phyloP scores from a whole-genome alignment of 257 asterid species.

The Fraxinus anomala region DNA sequence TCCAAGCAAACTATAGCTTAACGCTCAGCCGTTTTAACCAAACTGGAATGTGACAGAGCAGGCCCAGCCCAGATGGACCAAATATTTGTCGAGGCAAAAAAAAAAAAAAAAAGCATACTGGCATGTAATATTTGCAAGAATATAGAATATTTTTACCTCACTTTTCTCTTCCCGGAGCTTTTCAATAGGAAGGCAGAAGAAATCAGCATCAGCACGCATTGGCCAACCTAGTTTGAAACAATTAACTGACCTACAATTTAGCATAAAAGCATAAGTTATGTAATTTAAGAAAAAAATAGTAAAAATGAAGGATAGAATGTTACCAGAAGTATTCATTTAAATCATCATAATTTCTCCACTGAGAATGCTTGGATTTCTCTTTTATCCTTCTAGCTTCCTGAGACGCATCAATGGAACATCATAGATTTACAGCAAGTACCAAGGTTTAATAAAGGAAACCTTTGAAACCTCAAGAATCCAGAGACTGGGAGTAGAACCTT shows the following conservation, averaged over 20 bases:
- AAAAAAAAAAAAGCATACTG: slow-evolving; percentile 20
- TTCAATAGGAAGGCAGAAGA: slow-evolving; percentile 65
- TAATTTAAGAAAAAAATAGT: background rate
- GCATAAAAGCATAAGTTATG: slow-evolving; percentile 31
- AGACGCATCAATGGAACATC: slow-evolving; percentile 20
- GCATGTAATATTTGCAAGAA: slow-evolving; percentile 6
- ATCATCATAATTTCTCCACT: slow-evolving; percentile 97
- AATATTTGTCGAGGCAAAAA: too few relatives aligned
- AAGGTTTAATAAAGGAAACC: slow-evolving; percentile 18
- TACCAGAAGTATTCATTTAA: slow-evolving; percentile 95
- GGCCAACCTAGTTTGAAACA: slow-evolving; percentile 98
- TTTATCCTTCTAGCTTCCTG: slow-evolving; percentile 80
- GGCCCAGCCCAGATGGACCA: too few relatives aligned
- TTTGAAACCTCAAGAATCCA: slow-evolving; percentile 21
- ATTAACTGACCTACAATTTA: slow-evolving; percentile 73
- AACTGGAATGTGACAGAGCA: too few relatives aligned
- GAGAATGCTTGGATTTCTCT: slow-evolving; percentile 72
- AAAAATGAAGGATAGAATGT: slow-evolving; percentile 8
- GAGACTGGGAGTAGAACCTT: slow-evolving; percentile 47
- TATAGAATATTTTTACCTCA: slow-evolving; percentile 43
- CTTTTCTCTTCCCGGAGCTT: slow-evolving; percentile 40
- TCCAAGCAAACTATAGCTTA: too few relatives aligned
- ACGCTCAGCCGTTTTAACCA: too few relatives aligned
- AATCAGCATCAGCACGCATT: slow-evolving; percentile 97
- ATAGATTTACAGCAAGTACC: slow-evolving; percentile 13